phyloP scores from a whole-genome alignment of 2,329 filamentous ascomycete species.

The Dryadomyces sulphureus region DNA sequence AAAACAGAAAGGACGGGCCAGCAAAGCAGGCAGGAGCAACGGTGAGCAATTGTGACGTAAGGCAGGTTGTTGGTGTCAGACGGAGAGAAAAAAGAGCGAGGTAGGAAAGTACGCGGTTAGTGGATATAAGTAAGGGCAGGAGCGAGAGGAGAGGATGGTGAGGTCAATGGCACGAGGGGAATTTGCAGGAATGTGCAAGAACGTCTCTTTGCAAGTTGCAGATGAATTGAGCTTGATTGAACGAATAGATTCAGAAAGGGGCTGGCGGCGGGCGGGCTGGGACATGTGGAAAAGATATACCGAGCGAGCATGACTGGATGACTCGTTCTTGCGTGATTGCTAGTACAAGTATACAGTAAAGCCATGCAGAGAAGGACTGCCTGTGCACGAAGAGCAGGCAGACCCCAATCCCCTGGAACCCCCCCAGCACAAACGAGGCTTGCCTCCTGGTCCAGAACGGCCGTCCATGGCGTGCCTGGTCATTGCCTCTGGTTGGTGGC shows the following conservation, averaged over 20 bases:
- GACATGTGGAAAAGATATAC: background rate
- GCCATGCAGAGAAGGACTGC: background rate
- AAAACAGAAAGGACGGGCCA: too few relatives aligned
- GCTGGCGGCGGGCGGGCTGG: too few relatives aligned
- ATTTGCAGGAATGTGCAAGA: background rate
- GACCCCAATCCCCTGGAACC: background rate
- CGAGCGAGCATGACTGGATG: background rate
- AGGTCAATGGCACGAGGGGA: too few relatives aligned
- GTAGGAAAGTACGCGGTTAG: too few relatives aligned
- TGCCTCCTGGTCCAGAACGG: background rate
- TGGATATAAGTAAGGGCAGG: too few relatives aligned
- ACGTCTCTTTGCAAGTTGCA: too few relatives aligned
- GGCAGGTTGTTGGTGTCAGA: too few relatives aligned
- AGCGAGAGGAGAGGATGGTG: too few relatives aligned
- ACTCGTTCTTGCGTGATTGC: conserved; percentile 5
- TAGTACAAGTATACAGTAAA: background rate
- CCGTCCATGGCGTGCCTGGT: conserved; percentile 1
- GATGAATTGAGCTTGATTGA: too few relatives aligned
- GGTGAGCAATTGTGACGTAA: too few relatives aligned
- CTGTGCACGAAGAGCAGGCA: background rate
- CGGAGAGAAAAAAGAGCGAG: too few relatives aligned
- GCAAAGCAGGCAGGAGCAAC: too few relatives aligned
- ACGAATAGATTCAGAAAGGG: background rate
- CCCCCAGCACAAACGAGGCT: background rate
- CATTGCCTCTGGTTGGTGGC: conserved; percentile 1